Conservation (phyloP, 768 basidiomycete genomes). For the Boletellus sp. region DNA sequence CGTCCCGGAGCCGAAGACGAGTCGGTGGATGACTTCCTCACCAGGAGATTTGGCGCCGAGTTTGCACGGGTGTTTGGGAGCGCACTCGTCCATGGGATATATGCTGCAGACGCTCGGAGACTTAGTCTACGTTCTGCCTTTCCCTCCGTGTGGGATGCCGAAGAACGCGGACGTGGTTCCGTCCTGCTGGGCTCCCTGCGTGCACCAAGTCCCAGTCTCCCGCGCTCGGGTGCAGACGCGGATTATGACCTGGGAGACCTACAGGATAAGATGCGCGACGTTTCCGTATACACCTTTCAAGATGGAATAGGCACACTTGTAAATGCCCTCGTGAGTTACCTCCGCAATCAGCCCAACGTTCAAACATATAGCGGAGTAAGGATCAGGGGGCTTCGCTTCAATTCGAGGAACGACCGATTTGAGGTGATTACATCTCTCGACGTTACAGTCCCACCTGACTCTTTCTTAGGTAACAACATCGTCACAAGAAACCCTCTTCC, state of each 20-base stretch:
- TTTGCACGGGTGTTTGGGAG: constrained; percentile 76
- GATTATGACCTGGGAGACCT: constrained; percentile 52
- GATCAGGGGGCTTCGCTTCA: constrained; percentile 34
- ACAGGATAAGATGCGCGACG: constrained; percentile 45
- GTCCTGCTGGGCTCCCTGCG: constrained; percentile 57
- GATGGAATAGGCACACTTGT: constrained; percentile 73
- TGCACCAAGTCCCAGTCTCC: constrained; percentile 12
- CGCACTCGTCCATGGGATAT: constrained; percentile 88
- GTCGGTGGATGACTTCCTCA: constrained; percentile 73
- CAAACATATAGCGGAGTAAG: constrained; percentile 44
- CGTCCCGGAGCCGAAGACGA: constrained; percentile 56
- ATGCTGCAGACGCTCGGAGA: constrained; percentile 76
- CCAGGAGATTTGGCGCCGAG: constrained; percentile 64
- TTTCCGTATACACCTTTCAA: constrained; percentile 77
- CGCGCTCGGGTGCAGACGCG: constrained; percentile 4
- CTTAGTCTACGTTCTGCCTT: constrained; percentile 79
- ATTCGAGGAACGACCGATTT: constrained; percentile 36
- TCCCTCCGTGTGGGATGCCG: constrained; percentile 67
- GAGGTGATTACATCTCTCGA: constrained; percentile 36
- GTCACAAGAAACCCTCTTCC: constrained; percentile 33
- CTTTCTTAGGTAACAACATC: constrained; percentile 32
- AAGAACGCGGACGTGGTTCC: constrained; percentile 64
- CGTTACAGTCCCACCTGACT: constrained; percentile 2
- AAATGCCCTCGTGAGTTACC: constrained; percentile 45
- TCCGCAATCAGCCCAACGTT: constrained; percentile 54